Evolutionary conservation across 768 basidiomycete genomes (phyloP).

Genomic region (Botryobasidium botryosum): DNA sequence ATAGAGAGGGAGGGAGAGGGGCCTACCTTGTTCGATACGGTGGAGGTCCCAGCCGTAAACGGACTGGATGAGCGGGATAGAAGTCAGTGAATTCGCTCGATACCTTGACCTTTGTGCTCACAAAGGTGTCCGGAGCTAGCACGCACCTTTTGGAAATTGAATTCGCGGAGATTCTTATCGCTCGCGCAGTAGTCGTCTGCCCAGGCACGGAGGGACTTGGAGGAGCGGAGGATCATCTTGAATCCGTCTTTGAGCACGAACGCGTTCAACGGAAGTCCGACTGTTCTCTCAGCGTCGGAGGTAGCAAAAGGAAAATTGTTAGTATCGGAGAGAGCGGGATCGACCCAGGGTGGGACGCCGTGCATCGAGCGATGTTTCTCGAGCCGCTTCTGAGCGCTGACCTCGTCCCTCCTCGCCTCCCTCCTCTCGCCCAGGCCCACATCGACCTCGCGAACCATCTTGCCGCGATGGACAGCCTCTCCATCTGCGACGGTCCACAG

Average conservation of each 20-base stretch:
- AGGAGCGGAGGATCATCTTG: conserved; percentile 27
- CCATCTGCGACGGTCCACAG: conserved; percentile 49
- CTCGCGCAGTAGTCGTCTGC: conserved; percentile 69
- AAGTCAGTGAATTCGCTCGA: too few species aligned
- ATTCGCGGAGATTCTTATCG: conserved; percentile 57
- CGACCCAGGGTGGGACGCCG: conserved; percentile 37
- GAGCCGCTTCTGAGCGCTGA: neutral
- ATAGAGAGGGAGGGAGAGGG: conserved; percentile 15
- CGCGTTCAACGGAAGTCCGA: too few species aligned
- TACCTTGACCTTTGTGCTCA: too few species aligned
- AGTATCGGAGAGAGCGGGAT: too few species aligned
- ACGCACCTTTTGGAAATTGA: conserved; percentile 49
- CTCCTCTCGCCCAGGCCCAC: conserved; percentile 15
- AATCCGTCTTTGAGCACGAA: too few species aligned
- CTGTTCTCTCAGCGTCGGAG: too few species aligned
- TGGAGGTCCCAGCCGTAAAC: conserved; percentile 43
- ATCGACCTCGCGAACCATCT: conserved; percentile 42
- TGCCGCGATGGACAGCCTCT: conserved; percentile 47
- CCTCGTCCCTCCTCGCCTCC: conserved; percentile 27
- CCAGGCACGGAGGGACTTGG: conserved; percentile 55
- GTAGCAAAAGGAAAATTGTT: too few species aligned
- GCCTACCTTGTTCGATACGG: conserved; percentile 18
- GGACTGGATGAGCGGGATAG: conserved; percentile 27
- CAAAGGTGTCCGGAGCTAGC: too few species aligned
- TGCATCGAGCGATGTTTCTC: conserved; percentile 1